phyloP scores from a whole-genome alignment of 2,329 filamentous ascomycete genomes.

The Coniochaeta sp. region DNA sequence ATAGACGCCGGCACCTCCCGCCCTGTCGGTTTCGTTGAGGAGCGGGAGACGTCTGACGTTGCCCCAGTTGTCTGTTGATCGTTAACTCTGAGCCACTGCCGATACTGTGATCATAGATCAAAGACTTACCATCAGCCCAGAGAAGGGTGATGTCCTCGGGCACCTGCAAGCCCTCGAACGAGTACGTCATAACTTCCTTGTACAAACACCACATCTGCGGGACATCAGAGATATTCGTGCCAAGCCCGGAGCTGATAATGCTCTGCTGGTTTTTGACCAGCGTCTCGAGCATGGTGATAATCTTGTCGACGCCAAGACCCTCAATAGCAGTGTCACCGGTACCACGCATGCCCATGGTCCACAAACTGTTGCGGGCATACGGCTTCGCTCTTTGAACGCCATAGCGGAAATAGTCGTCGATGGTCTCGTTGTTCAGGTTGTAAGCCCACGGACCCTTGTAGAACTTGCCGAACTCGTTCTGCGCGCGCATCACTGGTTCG shows the following conservation, averaged over 20 bases:
- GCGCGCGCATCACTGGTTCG: slow-evolving; percentile 61
- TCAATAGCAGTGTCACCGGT: slow-evolving; percentile 57
- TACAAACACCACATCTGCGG: slow-evolving; percentile 70
- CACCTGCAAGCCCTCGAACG: slow-evolving; percentile 53
- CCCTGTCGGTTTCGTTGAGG: slow-evolving; percentile 47
- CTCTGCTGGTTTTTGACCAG: slow-evolving; percentile 54
- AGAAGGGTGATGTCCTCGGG: slow-evolving; percentile 62
- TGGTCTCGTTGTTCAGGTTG: slow-evolving; percentile 60
- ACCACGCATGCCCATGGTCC: slow-evolving; percentile 66
- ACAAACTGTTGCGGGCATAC: slow-evolving; percentile 57
- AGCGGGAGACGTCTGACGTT: slow-evolving; percentile 57
- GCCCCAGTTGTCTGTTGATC: slow-evolving; percentile 65
- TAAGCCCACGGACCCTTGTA: slow-evolving; percentile 62
- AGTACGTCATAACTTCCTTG: slow-evolving; percentile 67
- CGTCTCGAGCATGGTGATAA: slow-evolving; percentile 51
- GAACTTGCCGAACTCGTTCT: slow-evolving; percentile 47
- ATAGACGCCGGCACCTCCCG: slow-evolving; percentile 60
- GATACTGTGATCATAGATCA: no score
- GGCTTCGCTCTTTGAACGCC: slow-evolving; percentile 58
- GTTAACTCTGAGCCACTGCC: no score
- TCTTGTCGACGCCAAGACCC: slow-evolving; percentile 46
- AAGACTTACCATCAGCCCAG: no score
- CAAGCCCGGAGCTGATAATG: slow-evolving; percentile 50
- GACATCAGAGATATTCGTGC: slow-evolving; percentile 40
- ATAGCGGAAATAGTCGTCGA: slow-evolving; percentile 61